These are phyloP conservation scores for Isabelozyma rhagii DNA, from an alignment of 805 yeast genomes.

Conservation along the genomic window DNA sequence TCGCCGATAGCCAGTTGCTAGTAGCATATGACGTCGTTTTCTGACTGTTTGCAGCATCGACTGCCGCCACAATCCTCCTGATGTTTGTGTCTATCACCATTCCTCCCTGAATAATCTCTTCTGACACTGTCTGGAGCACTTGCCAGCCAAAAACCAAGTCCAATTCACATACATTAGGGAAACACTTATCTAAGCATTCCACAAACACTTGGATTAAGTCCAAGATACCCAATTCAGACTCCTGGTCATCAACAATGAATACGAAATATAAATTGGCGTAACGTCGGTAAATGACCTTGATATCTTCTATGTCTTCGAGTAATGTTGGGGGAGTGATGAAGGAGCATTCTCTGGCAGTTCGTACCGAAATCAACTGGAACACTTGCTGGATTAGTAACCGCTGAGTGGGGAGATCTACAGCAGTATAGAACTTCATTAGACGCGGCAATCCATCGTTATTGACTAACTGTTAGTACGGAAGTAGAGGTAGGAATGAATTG, in stretches of 20 bases:
- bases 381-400: slow-evolving; percentile 78
- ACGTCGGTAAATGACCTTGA: slow-evolving; percentile 87
- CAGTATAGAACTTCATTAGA: slow-evolving; percentile 85
- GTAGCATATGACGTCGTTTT: slow-evolving; percentile 23
- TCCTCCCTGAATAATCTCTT: slow-evolving; percentile 94
- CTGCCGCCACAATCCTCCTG: slow-evolving; percentile 73
- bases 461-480: slow-evolving; percentile 45
- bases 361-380: slow-evolving; percentile 65
- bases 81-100: slow-evolving; percentile 95
- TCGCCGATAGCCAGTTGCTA: slow-evolving; percentile 16
- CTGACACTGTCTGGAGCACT: slow-evolving; percentile 84
- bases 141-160: slow-evolving; percentile 99
- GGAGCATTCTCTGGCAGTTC: slow-evolving; percentile 78
- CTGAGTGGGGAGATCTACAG: slow-evolving; percentile 83
- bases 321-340: slow-evolving; percentile 88
- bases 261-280: slow-evolving; percentile 96
- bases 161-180: slow-evolving; percentile 90
- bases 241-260: slow-evolving; percentile 93
- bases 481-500: no score
- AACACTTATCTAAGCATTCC: slow-evolving; percentile 89
- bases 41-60: slow-evolving; percentile 66
- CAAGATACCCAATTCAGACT: slow-evolving; percentile 87
- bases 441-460: slow-evolving; percentile 90
- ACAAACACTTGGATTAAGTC: slow-evolving; percentile 97
- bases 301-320: slow-evolving; percentile 64